Conservation (phyloP, 108 stramenopile species). For the Skeletonema grethae region DNA sequence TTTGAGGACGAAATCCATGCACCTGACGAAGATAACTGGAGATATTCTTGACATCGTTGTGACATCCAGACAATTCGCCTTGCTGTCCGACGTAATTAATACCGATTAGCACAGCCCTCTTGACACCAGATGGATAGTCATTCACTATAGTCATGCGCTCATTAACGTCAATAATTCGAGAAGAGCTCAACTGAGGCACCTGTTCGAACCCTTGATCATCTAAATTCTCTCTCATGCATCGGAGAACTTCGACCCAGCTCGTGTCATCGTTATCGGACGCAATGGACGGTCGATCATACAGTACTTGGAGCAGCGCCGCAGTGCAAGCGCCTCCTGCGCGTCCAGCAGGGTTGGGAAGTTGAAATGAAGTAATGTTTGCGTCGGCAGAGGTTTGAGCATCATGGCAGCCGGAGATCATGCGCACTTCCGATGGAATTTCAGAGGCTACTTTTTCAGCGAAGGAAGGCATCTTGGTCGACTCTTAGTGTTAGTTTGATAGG, state of each 20-base stretch:
- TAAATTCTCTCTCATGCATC: constrained; percentile 63
- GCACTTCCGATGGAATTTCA: not conserved
- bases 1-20: constrained; percentile 39
- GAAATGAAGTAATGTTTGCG: constrained; percentile 51
- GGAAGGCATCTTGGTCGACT: not conserved
- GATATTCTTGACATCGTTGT: constrained; percentile 73
- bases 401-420: constrained; percentile 54
- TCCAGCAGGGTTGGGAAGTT: constrained; percentile 80
- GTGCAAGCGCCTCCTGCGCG: constrained; percentile 91
- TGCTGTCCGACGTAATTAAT: constrained; percentile 74
- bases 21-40: constrained; percentile 40
- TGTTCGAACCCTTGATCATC: constrained; percentile 30
- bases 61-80: constrained; percentile 64
- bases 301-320: constrained; percentile 79
- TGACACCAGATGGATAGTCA: constrained; percentile 42
- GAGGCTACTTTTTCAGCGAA: not conserved
- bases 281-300: constrained; percentile 55
- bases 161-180: constrained; percentile 58
- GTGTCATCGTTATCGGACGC: constrained; percentile 24
- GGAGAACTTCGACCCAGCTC: constrained; percentile 80
- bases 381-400: constrained; percentile 48
- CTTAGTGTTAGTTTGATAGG: too few relatives aligned
- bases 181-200: constrained; percentile 53
- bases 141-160: constrained; percentile 53
- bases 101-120: constrained; percentile 63